Conservation (phyloP, 441 rosid genomes). For the Gossypium gossypioides region DNA sequence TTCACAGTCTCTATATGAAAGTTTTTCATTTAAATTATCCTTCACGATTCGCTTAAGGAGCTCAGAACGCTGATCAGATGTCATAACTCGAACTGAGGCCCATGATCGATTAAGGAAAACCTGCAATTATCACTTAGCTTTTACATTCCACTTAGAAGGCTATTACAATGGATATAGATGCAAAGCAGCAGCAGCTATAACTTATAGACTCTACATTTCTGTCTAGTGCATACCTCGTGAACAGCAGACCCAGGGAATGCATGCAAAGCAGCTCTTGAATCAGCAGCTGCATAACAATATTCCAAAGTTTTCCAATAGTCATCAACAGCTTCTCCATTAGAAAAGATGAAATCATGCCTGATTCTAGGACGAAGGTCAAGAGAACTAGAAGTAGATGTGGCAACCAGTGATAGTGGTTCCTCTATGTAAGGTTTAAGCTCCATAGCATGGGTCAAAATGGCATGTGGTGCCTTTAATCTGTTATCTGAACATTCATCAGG, state of each 20-base stretch:
- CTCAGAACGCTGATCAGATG: conserved; percentile 74
- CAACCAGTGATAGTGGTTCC: conserved; percentile 57
- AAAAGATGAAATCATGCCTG: conserved; percentile 79
- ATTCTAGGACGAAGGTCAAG: conserved; percentile 87
- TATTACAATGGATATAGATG: background rate
- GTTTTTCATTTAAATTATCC: conserved; percentile 38
- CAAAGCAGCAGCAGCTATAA: conserved; percentile 3
- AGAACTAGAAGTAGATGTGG: conserved; percentile 41
- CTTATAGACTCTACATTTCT: background rate
- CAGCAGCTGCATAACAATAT: conserved; percentile 90
- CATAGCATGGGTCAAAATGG: conserved; percentile 62
- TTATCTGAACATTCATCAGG: conserved; percentile 40
- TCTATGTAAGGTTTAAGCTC: conserved; percentile 91
- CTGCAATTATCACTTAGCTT: conserved; percentile 32
- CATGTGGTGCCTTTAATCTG: conserved; percentile 41
- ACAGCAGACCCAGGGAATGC: conserved; percentile 95
- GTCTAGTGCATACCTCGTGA: conserved; percentile 57
- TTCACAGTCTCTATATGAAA: conserved; percentile 66
- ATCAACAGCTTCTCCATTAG: conserved; percentile 68
- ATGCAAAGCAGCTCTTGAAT: conserved; percentile 67
- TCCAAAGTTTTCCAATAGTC: conserved; percentile 94
- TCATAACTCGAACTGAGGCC: conserved; percentile 69
- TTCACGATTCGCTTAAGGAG: conserved; percentile 41
- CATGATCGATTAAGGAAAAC: conserved; percentile 67
- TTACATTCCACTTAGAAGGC: background rate